Evolutionary conservation across 345 rosid species (phyloP).

Genomic region (Laguncularia racemosa): DNA sequence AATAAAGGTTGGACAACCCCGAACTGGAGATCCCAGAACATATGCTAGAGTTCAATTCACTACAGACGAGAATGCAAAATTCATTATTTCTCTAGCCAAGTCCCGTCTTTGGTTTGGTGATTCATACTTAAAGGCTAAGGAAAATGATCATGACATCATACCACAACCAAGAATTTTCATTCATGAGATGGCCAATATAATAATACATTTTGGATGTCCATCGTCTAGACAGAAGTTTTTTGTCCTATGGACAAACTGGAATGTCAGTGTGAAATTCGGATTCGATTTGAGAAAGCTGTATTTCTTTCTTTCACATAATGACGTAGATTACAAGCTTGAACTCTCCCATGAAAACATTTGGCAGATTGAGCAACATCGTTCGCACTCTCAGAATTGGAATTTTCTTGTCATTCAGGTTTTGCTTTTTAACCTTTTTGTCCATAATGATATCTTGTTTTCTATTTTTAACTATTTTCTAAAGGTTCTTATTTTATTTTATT

Average conservation of each 20-base stretch:
- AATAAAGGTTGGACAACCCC: conserved; percentile 5
- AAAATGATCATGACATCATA: conserved; percentile 2
- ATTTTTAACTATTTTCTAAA: background rate
- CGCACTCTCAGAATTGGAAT: background rate
- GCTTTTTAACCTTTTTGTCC: conserved; percentile 1
- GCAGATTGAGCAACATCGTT: conserved; percentile 18
- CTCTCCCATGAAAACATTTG: conserved; percentile 27
- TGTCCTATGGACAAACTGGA: conserved; percentile 18
- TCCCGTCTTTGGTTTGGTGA: conserved; percentile 13
- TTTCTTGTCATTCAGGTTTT: conserved; percentile 30
- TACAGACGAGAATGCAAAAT: background rate
- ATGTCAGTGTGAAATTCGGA: conserved; percentile 19
- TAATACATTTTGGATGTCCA: conserved; percentile 24
- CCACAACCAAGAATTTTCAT: conserved; percentile 1
- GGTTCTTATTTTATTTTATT: background rate
- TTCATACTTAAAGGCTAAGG: conserved; percentile 16
- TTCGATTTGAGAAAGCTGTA: conserved; percentile 9
- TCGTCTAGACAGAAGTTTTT: conserved; percentile 12
- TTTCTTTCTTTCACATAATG: conserved; percentile 13
- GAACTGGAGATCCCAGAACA: conserved; percentile 9
- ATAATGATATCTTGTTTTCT: background rate
- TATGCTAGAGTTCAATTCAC: conserved; percentile 23
- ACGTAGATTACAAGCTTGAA: conserved; percentile 20
- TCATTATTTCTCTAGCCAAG: conserved; percentile 1
- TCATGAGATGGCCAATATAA: conserved; percentile 6